These are phyloP conservation scores for Backusella luteola DNA, from an alignment of 192 early-diverging fungal species.

Conservation along the genomic window DNA sequence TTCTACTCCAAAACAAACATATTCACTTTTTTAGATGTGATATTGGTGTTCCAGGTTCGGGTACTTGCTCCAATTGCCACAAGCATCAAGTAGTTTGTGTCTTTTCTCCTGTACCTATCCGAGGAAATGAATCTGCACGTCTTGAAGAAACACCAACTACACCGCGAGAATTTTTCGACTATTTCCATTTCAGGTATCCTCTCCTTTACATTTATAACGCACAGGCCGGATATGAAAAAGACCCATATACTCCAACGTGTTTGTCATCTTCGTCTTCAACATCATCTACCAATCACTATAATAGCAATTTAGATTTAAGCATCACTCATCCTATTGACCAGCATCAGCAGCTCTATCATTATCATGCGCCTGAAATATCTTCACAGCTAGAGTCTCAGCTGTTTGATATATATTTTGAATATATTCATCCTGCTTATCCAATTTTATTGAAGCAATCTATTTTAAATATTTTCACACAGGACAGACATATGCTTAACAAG, in stretches of 20 bases:
- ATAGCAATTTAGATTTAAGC: not conserved
- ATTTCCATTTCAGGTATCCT: constrained; percentile 8
- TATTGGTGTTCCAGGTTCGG: constrained; percentile 21
- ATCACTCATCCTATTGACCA: not conserved
- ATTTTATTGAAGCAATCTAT: constrained; percentile 3
- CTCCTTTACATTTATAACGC: constrained; percentile 10
- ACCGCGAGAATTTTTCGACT: not conserved
- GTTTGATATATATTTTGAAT: constrained; percentile 18
- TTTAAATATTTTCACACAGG: not conserved
- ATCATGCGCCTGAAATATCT: not conserved
- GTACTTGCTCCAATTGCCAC: constrained; percentile 31
- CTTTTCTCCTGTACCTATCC: constrained; percentile 19
- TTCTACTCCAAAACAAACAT: not conserved
- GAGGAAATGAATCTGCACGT: not conserved
- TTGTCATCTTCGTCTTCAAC: not conserved
- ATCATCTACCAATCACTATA: not conserved
- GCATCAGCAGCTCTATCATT: not conserved
- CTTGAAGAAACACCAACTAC: constrained; percentile 1
- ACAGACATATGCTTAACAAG: constrained; percentile 3
- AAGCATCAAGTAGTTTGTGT: constrained; percentile 20
- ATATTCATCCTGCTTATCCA: constrained; percentile 12
- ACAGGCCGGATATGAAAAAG: constrained; percentile 16
- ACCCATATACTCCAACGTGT: not conserved
- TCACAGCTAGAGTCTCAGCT: not conserved
- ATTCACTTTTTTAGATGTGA: constrained; percentile 26